Conservation (phyloP, 176 grass and related monocot species). For the Triticum urartu region DNA sequence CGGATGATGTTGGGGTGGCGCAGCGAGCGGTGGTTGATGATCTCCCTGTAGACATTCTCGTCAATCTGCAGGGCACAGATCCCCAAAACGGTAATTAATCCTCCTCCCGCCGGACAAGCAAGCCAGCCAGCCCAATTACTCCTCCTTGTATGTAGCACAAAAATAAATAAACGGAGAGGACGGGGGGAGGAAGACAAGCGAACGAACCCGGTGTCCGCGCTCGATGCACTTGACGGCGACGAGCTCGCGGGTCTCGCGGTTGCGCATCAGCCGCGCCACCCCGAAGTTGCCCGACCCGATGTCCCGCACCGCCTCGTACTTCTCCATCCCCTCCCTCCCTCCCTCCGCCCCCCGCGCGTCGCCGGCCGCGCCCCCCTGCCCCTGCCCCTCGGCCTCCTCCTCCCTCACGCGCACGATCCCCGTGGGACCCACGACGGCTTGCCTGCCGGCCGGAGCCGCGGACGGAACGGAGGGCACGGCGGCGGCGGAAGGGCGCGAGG, state of each 20-base stretch:
- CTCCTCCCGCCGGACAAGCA: conserved; percentile 11
- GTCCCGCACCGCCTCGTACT: conserved; percentile 84
- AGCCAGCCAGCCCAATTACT: background rate
- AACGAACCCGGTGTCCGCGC: conserved; percentile 63
- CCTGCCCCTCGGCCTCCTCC: background rate
- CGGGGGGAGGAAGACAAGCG: too few relatives aligned
- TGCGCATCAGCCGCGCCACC: conserved; percentile 79
- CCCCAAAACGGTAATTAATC: conserved; percentile 29
- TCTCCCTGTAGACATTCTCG: conserved; percentile 93
- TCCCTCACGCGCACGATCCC: background rate
- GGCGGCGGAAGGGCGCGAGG: background rate
- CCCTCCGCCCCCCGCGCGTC: background rate
- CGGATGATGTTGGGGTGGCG: conserved; percentile 96
- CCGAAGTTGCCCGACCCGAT: conserved; percentile 95
- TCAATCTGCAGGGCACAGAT: conserved; percentile 62
- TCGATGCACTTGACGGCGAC: conserved; percentile 95
- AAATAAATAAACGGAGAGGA: background rate
- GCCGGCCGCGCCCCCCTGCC: background rate
- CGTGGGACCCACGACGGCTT: background rate
- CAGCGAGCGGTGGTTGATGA: conserved; percentile 93
- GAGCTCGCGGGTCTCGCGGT: conserved; percentile 80
- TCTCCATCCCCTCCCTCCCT: conserved; percentile 49
- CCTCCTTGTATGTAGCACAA: background rate
- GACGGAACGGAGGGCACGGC: background rate
- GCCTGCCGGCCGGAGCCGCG: background rate